A percentile compares a stretch with the other conserved stretches of the same genome.
Evolutionary conservation across 805 yeast genomes (phyloP).

Genomic region (baker's yeast (Saccharomyces cerevisiae)): DNA sequence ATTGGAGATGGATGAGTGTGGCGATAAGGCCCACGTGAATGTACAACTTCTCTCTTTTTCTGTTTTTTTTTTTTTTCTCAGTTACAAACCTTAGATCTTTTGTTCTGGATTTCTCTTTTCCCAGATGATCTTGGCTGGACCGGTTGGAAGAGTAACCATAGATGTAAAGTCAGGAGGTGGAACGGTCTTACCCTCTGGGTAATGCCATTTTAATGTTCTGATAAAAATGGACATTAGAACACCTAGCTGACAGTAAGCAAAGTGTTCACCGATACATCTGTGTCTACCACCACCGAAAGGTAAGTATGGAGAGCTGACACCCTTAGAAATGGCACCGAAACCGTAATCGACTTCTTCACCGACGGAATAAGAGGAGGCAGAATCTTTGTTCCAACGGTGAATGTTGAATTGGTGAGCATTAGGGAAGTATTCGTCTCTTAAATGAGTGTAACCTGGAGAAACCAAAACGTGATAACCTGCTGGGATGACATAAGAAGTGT

Average conservation of each 20-base stretch:
- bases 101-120: conserved; percentile 46
- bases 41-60: not conserved
- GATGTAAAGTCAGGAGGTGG: conserved; percentile 74
- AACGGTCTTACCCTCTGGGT: conserved; percentile 44
- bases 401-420: conserved; percentile 67
- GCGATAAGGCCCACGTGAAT: not conserved
- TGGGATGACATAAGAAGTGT: conserved; percentile 74
- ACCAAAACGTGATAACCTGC: conserved; percentile 83
- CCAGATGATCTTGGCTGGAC: conserved; percentile 67
- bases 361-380: conserved; percentile 28
- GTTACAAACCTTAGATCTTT: conserved; percentile 5
- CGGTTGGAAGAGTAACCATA: conserved; percentile 86
- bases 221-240: conserved; percentile 69
- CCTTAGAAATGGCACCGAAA: conserved; percentile 93
- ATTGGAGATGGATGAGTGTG: not conserved
- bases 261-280: conserved; percentile 98
- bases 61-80: not conserved
- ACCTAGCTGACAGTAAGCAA: conserved; percentile 90
- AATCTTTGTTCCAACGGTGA: conserved; percentile 67
- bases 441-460: conserved; percentile 87
- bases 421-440: conserved; percentile 71
- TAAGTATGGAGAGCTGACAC: conserved; percentile 89
- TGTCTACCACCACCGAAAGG: conserved; percentile 99
- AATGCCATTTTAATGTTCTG: conserved; percentile 69
- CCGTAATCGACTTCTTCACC: conserved; percentile 71